A percentile compares a stretch with the other conserved stretches of the same genome.
Evolutionary conservation across 2,329 filamentous ascomycete species (phyloP).

Genomic region (Teratosphaeria gauchensis): DNA sequence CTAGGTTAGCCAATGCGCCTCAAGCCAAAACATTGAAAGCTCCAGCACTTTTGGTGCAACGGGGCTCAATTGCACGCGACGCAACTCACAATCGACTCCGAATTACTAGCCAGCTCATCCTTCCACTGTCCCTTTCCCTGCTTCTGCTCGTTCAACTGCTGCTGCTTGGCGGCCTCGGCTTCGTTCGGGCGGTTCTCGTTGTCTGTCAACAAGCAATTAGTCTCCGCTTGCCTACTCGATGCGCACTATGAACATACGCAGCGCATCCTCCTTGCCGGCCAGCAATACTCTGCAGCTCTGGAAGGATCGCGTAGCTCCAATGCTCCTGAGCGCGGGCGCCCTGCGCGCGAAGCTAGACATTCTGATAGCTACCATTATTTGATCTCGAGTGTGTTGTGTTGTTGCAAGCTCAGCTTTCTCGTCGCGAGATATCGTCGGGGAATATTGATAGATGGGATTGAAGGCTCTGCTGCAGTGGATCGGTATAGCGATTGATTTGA

Average conservation of each 20-base stretch:
- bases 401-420: background rate
- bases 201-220: conserved; percentile 19
- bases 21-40: background rate
- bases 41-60: no score
- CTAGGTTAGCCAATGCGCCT: background rate
- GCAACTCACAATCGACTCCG: conserved; percentile 61
- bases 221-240: background rate
- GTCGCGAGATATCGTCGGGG: background rate
- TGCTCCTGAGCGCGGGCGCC: conserved; percentile 19
- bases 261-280: conserved; percentile 35
- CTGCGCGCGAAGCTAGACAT: conserved; percentile 16
- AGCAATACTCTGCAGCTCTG: conserved; percentile 27
- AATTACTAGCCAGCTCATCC: conserved; percentile 65
- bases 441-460: background rate
- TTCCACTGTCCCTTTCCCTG: conserved; percentile 66
- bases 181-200: conserved; percentile 34
- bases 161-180: conserved; percentile 52
- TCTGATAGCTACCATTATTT: conserved; percentile 9
- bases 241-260: conserved; percentile 27
- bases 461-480: background rate
- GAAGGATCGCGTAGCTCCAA: conserved; percentile 23
- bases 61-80: no score
- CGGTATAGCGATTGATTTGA: background rate
- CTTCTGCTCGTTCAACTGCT: conserved; percentile 41
- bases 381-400: background rate